Base-by-base conservation (phyloP, 768 basidiomycete genomes). In the Lactarius quietus region DNA sequence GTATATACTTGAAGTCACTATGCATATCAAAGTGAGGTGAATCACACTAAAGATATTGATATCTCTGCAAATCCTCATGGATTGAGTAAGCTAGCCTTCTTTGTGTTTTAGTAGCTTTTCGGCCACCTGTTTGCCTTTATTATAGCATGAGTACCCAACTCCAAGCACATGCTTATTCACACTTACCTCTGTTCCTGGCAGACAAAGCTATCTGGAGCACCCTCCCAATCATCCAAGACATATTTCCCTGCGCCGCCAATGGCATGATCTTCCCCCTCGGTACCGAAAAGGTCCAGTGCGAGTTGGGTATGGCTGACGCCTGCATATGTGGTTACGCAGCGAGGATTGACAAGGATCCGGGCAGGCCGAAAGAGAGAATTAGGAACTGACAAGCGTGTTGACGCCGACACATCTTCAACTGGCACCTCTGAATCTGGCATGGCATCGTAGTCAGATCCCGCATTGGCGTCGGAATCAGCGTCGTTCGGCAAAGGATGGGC, bases 321-420 rank as follows among this genome's bases (percentile, higher is more conserved):
- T 0, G 96, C 96, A 74, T 99, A 99, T 26, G 96, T 98, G 39
- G 96, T 98, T 59, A 96, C 92, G 75, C 95, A 98, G 18, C 95
- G 86, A 6, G 96, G 96, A 73, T 98, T 98, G 62, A 99, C 89
- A 69, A 99, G 75, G 70, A 99, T 97, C 61, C 95, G 82, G 5
- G 95, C 96, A 6, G 95, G 89, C 9, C 84, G 79, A 77, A 95
- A 97, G 10, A 87, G 88, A 20, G 88, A 88, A 75, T 97, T 98
- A 10, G 95, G 95, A 56, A 94, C 90, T 17, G 84, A 81, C 26
- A 92, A 71, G 76, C 38, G 73, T 72, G 57, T 73, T 69, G 61
- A 65, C 20, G 67, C 51, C 20, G 66, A 66, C 52, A 57, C 9
- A 29, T 73, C 69, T 51, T 76, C 72, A 7, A 74, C 71, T 23